Conservation (phyloP, 352 stramenopile genomes). For the Pythium aphanidermatum region DNA sequence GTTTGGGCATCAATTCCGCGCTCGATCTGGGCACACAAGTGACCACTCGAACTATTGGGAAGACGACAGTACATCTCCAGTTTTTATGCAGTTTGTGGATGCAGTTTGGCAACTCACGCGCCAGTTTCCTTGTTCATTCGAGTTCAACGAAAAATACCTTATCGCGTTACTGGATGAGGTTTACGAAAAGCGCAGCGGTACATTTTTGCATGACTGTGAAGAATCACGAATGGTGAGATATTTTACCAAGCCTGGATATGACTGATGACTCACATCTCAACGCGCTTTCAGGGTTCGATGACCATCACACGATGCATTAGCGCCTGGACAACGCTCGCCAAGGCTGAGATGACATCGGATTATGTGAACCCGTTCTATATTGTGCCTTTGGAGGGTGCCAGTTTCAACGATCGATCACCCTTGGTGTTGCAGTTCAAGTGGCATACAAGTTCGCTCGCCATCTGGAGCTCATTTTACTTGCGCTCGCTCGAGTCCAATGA, state of each 20-base stretch:
- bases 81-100: slow-evolving; percentile 99
- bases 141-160: slow-evolving; percentile 95
- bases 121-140: slow-evolving; percentile 96
- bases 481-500: slow-evolving; percentile 78
- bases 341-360: slow-evolving; percentile 32
- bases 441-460: slow-evolving; percentile 75
- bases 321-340: slow-evolving; percentile 54
- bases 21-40: slow-evolving; percentile 68
- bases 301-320: slow-evolving; percentile 55
- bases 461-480: slow-evolving; percentile 83
- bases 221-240: slow-evolving; percentile 74
- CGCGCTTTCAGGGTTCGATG: slow-evolving; percentile 39
- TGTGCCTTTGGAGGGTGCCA: slow-evolving; percentile 31
- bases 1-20: slow-evolving; percentile 98
- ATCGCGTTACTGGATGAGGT: slow-evolving; percentile 94
- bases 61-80: slow-evolving; percentile 95
- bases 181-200: slow-evolving; percentile 96
- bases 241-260: too few relatives aligned
- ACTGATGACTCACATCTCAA: background rate
- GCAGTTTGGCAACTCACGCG: slow-evolving; percentile 96
- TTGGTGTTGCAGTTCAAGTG: slow-evolving; percentile 80
- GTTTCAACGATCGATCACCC: slow-evolving; percentile 45
- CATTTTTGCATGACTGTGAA: slow-evolving; percentile 96
- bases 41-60: slow-evolving; percentile 82
- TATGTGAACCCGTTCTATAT: slow-evolving; percentile 82